Evolutionary conservation across 2,329 filamentous ascomycete genomes (phyloP).

Genomic region (Nigrospora oryzae): DNA sequence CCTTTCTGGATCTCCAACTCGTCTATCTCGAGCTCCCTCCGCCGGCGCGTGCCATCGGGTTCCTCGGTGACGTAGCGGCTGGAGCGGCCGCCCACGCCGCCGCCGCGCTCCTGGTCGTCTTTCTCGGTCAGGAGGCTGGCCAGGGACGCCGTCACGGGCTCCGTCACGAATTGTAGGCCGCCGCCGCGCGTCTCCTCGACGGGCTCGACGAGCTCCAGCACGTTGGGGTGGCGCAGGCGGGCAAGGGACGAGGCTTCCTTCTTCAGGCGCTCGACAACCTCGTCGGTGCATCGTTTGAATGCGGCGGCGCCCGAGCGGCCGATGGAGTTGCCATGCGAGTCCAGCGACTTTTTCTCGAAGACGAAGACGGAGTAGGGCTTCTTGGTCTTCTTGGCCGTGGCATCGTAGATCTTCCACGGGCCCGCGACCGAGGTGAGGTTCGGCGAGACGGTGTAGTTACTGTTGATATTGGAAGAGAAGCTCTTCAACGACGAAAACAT

Average conservation of each 20-base stretch:
- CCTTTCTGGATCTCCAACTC: conserved; percentile 98
- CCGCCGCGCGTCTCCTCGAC: conserved; percentile 90
- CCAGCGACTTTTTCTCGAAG: conserved; percentile 83
- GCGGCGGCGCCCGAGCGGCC: conserved; percentile 55
- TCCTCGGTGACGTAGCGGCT: conserved; percentile 79
- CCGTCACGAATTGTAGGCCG: conserved; percentile 91
- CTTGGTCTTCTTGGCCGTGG: conserved; percentile 90
- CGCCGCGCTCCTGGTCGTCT: conserved; percentile 70
- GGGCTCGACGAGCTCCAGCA: conserved; percentile 88
- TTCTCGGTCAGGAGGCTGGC: conserved; percentile 77
- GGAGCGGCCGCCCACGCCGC: conserved; percentile 59
- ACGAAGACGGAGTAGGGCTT: conserved; percentile 88
- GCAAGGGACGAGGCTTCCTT: conserved; percentile 87
- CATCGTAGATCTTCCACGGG: conserved; percentile 96
- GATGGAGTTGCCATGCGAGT: conserved; percentile 56
- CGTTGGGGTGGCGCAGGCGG: conserved; percentile 79
- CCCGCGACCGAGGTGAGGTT: conserved; percentile 73
- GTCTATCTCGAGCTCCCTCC: conserved; percentile 85
- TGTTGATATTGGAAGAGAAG: conserved; percentile 83
- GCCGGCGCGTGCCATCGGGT: conserved; percentile 60
- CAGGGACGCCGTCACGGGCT: conserved; percentile 83
- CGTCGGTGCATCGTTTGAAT: conserved; percentile 75
- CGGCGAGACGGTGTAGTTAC: conserved; percentile 78
- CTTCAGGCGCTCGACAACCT: conserved; percentile 83
- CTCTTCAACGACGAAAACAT: conserved; percentile 97